Conservation (phyloP, 306 rosid genomes). For the Cicer yamashitae region DNA sequence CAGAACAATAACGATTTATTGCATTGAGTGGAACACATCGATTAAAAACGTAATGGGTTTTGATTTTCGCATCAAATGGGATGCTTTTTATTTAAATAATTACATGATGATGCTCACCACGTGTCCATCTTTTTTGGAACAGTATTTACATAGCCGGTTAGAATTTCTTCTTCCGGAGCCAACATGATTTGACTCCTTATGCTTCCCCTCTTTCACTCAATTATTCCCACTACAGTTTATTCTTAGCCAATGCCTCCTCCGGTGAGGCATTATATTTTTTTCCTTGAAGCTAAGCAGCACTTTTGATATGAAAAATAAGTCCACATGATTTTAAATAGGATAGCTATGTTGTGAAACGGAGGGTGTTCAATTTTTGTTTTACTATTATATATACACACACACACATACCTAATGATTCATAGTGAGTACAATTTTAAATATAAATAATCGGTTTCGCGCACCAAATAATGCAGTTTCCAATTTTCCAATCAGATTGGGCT, state of each 20-base stretch:
- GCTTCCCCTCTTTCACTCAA: constrained; percentile 28
- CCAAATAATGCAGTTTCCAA: constrained; percentile 17
- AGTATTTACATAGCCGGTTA: constrained; percentile 11
- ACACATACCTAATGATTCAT: neutral
- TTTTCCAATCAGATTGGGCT: constrained; percentile 10
- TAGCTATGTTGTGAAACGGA: constrained; percentile 2
- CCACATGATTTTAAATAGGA: neutral
- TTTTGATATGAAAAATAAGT: constrained; percentile 11
- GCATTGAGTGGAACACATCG: constrained; percentile 46
- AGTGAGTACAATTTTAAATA: neutral
- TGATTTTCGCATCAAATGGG: constrained; percentile 42
- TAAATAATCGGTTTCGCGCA: neutral
- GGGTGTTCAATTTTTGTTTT: neutral
- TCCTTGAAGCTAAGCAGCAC: constrained; percentile 12
- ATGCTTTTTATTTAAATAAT: constrained; percentile 28
- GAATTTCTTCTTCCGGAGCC: constrained; percentile 43
- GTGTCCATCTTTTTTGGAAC: constrained; percentile 47
- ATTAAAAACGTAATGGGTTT: constrained; percentile 45
- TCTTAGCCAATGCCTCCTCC: constrained; percentile 41
- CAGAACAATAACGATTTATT: constrained; percentile 25
- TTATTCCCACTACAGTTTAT: neutral
- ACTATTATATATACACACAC: no score
- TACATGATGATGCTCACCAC: constrained; percentile 51
- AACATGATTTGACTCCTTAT: constrained; percentile 47
- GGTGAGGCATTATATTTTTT: neutral